Conservation (phyloP, 2,329 filamentous ascomycete species). For the Fusarium robinianum region DNA sequence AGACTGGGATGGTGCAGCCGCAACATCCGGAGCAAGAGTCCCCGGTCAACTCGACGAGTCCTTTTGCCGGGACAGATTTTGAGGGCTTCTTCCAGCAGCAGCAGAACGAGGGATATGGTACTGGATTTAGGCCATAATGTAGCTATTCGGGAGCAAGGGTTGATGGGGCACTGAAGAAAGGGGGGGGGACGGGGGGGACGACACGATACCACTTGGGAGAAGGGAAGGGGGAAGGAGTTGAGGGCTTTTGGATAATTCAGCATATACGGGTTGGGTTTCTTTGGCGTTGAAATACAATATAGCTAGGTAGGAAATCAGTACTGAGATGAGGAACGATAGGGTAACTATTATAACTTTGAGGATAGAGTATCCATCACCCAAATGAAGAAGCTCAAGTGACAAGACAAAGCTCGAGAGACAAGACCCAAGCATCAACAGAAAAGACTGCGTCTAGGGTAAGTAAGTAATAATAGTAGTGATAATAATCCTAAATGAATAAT, state of each 20-base stretch:
- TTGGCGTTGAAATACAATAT: no score
- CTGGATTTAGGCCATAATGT: slow-evolving; percentile 18
- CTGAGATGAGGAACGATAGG: no score
- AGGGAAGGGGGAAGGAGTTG: background rate
- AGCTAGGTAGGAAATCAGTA: no score
- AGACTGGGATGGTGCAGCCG: slow-evolving; percentile 25
- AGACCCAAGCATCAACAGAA: slow-evolving; percentile 2
- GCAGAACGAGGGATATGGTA: slow-evolving; percentile 21
- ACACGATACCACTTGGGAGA: slow-evolving; percentile 6
- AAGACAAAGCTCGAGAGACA: no score
- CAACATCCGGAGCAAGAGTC: slow-evolving; percentile 6
- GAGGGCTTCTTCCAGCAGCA: slow-evolving; percentile 28
- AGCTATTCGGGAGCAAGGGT: background rate
- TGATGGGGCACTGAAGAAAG: slow-evolving; percentile 1
- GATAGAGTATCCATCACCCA: no score
- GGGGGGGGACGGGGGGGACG: background rate
- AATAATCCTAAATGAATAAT: slow-evolving; percentile 4
- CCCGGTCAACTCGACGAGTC: slow-evolving; percentile 9
- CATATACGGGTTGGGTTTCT: no score
- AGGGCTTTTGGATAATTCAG: background rate
- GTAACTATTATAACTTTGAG: no score
- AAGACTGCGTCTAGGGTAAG: slow-evolving; percentile 3
- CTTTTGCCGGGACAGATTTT: slow-evolving; percentile 35
- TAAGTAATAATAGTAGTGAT: no score
- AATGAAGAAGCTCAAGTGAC: no score